Conservation (phyloP, 2,329 filamentous ascomycete genomes). For the Diplodia scrobiculata region DNA sequence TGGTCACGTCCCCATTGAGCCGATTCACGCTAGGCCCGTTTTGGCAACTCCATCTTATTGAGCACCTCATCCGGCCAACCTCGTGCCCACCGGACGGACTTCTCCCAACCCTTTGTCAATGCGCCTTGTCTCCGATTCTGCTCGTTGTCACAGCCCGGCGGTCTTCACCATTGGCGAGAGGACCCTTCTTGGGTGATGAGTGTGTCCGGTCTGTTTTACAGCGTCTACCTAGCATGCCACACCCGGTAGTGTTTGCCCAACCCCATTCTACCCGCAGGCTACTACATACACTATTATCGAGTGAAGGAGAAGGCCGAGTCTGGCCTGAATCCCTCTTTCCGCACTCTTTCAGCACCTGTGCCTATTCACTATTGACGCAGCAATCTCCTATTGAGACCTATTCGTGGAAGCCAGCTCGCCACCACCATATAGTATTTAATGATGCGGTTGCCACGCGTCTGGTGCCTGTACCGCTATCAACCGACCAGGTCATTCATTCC, state of each 20-base stretch:
- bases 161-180: background rate
- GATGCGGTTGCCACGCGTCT: conserved; percentile 1
- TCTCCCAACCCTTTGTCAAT: background rate
- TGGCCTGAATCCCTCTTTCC: no score
- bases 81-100: background rate
- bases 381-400: conserved; percentile 30
- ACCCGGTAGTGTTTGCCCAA: no score
- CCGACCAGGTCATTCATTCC: conserved; percentile 31
- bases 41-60: conserved; percentile 31
- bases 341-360: background rate
- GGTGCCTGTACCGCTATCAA: conserved; percentile 25
- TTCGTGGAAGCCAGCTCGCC: background rate
- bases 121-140: no score
- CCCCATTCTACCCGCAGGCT: no score
- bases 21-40: background rate
- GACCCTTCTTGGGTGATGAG: no score
- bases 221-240: no score
- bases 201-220: no score
- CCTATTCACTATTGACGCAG: conserved; percentile 18
- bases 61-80: conserved; percentile 33
- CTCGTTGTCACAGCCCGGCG: no score
- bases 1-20: background rate
- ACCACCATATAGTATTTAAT: background rate
- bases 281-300: no score
- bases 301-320: no score